Evolutionary conservation across 179 eudicot genomes (phyloP).

Genomic region (Heliamphora pulchella): DNA sequence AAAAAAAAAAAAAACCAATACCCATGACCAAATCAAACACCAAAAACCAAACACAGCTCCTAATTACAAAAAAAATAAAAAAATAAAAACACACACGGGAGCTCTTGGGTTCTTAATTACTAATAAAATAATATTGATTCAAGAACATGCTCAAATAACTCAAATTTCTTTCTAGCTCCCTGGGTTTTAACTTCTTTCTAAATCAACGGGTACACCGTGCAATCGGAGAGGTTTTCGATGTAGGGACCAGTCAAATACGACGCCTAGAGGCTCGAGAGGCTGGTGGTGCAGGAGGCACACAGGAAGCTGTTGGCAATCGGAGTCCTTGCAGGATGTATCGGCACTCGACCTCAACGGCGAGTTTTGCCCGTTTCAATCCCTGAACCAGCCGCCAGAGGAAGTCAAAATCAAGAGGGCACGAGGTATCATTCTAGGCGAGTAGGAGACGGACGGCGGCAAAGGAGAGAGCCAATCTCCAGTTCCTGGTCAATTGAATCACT

Average conservation of each 20-base stretch:
- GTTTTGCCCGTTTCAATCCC: slow-evolving; percentile 15
- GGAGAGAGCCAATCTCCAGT: too few relatives aligned
- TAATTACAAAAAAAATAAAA: too few relatives aligned
- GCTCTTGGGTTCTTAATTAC: too few relatives aligned
- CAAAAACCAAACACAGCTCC: too few relatives aligned
- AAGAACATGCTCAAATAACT: too few relatives aligned
- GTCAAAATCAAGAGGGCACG: slow-evolving; percentile 61
- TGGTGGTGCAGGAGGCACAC: slow-evolving; percentile 65
- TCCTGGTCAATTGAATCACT: too few relatives aligned
- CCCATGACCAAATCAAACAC: too few relatives aligned
- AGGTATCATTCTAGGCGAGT: neutral
- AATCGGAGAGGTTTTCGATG: slow-evolving; percentile 55
- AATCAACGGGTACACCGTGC: slow-evolving; percentile 50
- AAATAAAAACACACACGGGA: too few relatives aligned
- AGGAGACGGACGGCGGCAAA: slow-evolving; percentile 17
- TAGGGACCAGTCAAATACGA: slow-evolving; percentile 39
- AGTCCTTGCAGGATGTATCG: slow-evolving; percentile 52
- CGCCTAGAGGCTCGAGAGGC: slow-evolving; percentile 40
- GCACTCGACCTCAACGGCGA: slow-evolving; percentile 33
- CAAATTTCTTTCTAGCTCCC: too few relatives aligned
- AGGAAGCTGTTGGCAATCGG: slow-evolving; percentile 45
- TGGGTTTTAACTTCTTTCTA: too few relatives aligned
- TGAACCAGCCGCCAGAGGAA: slow-evolving; percentile 22
- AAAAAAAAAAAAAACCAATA: too few relatives aligned
- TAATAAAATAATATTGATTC: too few relatives aligned